These are phyloP conservation scores for Macrocystidia cucumis DNA, from an alignment of 1,284 basidiomycete species.

Conservation along the genomic window DNA sequence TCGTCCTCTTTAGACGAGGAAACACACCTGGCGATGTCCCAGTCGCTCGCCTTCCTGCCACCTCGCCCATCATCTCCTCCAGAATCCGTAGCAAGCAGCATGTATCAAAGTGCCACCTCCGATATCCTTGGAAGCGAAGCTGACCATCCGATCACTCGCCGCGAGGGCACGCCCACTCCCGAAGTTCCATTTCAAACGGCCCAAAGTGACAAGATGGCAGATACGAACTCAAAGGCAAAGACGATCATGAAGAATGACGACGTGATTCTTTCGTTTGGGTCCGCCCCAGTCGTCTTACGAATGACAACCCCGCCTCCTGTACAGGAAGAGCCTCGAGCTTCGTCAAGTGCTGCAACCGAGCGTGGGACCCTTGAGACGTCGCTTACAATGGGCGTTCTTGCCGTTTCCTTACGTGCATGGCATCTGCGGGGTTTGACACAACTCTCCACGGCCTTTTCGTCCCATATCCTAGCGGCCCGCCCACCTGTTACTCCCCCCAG, in stretches of 20 bases:
- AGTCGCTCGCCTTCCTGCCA: conserved; percentile 58
- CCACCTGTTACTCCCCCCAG: neutral
- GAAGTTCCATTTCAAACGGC: neutral
- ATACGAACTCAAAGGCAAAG: neutral
- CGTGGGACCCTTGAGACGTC: conserved; percentile 26
- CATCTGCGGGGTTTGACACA: conserved; percentile 43
- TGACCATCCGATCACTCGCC: neutral
- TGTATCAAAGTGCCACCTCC: conserved; percentile 72
- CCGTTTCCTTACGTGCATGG: conserved; percentile 41
- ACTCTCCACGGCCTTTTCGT: conserved; percentile 27
- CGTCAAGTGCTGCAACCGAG: too few species aligned
- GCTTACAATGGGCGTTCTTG: conserved; percentile 40
- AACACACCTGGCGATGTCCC: conserved; percentile 61
- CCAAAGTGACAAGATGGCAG: neutral
- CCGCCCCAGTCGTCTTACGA: conserved; percentile 46
- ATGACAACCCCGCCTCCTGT: conserved; percentile 39
- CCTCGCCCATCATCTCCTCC: conserved; percentile 34
- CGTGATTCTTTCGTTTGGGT: conserved; percentile 46
- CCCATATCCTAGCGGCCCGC: conserved; percentile 11
- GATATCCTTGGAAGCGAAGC: conserved; percentile 15
- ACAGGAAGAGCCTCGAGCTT: conserved; percentile 1
- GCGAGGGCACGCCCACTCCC: neutral
- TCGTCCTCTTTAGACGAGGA: conserved; percentile 59
- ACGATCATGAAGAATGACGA: conserved; percentile 35
- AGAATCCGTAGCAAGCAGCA: conserved; percentile 41